phyloP scores from a whole-genome alignment of 192 early-diverging fungal genomes.

The Coemansia sp. region DNA sequence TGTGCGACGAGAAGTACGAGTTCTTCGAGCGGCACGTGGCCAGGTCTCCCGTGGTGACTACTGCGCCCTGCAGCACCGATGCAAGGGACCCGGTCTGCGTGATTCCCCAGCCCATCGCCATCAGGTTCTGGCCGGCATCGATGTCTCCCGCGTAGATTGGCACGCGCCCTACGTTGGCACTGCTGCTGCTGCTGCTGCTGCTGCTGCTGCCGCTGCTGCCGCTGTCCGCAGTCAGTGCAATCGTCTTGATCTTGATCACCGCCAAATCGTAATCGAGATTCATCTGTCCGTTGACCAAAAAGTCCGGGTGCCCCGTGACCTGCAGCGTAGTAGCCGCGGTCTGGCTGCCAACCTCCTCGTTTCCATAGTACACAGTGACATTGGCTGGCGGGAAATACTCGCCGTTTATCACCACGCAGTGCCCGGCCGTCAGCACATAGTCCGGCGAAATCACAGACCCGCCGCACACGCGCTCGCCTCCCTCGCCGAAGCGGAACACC shows the following conservation, averaged over 20 bases:
- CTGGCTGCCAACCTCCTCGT: slow-evolving; percentile 1
- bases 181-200: too few relatives aligned
- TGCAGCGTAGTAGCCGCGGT: background rate
- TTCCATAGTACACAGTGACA: slow-evolving; percentile 17
- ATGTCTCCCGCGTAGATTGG: slow-evolving; percentile 15
- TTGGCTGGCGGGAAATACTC: slow-evolving; percentile 8
- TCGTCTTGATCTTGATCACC: slow-evolving; percentile 10
- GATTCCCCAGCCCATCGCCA: slow-evolving; percentile 42
- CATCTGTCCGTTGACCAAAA: background rate
- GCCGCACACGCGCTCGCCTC: slow-evolving; percentile 14
- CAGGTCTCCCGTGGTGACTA: slow-evolving; percentile 21
- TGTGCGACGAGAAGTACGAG: slow-evolving; percentile 10
- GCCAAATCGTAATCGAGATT: slow-evolving; percentile 25
- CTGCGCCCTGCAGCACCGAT: slow-evolving; percentile 13
- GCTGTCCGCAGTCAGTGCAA: background rate
- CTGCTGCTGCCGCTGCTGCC: too few relatives aligned
- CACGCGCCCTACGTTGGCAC: background rate
- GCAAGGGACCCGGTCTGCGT: slow-evolving; percentile 5
- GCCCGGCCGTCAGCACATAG: slow-evolving; percentile 23
- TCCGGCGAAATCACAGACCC: slow-evolving; percentile 20
- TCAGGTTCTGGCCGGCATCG: slow-evolving; percentile 10
- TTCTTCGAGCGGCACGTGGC: slow-evolving; percentile 7
- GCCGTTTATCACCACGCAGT: slow-evolving; percentile 20
- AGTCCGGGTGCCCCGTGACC: slow-evolving; percentile 16
- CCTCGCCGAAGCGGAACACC: background rate